Percentiles rank a stretch among this genome's conserved stretches.
phyloP scores from a whole-genome alignment of 805 yeast genomes.

The Metschnikowia amazonensis region DNA sequence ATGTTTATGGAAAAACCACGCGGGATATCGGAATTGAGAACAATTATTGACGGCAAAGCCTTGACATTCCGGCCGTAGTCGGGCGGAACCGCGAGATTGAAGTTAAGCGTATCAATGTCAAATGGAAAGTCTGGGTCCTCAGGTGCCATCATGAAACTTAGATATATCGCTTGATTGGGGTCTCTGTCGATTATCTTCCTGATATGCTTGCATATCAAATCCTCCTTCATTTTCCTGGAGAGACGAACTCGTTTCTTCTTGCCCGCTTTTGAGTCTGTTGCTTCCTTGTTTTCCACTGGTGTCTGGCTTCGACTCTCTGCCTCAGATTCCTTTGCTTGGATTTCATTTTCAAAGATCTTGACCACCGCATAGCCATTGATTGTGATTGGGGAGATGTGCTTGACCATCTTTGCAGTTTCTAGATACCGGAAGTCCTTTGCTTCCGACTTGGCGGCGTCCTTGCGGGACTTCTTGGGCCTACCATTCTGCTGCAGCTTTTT shows the following conservation, averaged over 20 bases:
- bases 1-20: conserved; percentile 62
- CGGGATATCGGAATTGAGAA: conserved; percentile 66
- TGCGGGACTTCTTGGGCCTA: conserved; percentile 11
- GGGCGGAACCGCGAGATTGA: conserved; percentile 53
- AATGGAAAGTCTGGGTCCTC: conserved; percentile 73
- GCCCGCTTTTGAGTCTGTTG: neutral
- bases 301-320: neutral
- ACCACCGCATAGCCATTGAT: conserved; percentile 30
- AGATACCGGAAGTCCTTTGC: conserved; percentile 22
- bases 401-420: conserved; percentile 33
- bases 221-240: conserved; percentile 12
- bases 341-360: conserved; percentile 13
- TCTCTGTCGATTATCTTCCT: conserved; percentile 12
- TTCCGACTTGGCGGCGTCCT: neutral
- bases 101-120: conserved; percentile 50
- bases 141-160: conserved; percentile 48
- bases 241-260: conserved; percentile 5
- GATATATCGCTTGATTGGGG: conserved; percentile 26
- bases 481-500: neutral
- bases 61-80: conserved; percentile 46
- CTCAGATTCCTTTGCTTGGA: neutral
- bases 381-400: conserved; percentile 32
- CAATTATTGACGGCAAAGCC: conserved; percentile 47
- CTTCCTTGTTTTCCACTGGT: neutral
- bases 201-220: conserved; percentile 13